phyloP scores from a whole-genome alignment of 2,329 filamentous ascomycete species.

The Claviceps fusiformis region DNA sequence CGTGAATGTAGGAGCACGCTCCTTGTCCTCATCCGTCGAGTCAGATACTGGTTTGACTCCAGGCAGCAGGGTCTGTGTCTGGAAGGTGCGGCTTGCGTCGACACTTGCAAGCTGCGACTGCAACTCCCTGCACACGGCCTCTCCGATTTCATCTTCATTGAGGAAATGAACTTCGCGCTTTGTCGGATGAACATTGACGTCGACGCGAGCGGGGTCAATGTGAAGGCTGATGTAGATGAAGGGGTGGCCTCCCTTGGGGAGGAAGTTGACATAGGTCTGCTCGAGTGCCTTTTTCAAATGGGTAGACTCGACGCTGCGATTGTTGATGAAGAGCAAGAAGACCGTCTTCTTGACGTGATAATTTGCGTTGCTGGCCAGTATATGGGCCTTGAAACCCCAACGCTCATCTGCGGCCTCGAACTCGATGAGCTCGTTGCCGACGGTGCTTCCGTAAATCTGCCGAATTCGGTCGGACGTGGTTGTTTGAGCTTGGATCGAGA shows the following conservation, averaged over 20 bases:
- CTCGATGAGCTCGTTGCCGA: constrained; percentile 78
- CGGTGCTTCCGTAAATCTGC: constrained; percentile 69
- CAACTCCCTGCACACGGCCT: constrained; percentile 70
- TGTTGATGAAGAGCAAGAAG: constrained; percentile 88
- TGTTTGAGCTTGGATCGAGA: constrained; percentile 64
- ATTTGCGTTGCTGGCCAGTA: constrained; percentile 83
- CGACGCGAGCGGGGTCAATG: constrained; percentile 81
- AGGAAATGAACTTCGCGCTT: constrained; percentile 95
- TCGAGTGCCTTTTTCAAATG: constrained; percentile 82
- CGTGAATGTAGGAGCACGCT: constrained; percentile 19
- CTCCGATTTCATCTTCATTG: constrained; percentile 92
- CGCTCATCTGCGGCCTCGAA: constrained; percentile 59
- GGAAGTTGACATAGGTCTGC: constrained; percentile 72
- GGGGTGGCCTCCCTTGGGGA: constrained; percentile 88
- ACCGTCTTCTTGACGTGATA: constrained; percentile 85
- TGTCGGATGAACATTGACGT: constrained; percentile 95
- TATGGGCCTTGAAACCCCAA: constrained; percentile 73
- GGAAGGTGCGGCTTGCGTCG: constrained; percentile 86
- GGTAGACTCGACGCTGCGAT: constrained; percentile 81
- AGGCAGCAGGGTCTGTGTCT: constrained; percentile 81
- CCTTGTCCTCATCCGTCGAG: constrained; percentile 15
- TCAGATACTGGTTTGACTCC: constrained; percentile 32
- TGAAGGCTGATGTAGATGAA: constrained; percentile 88
- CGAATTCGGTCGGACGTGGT: constrained; percentile 71
- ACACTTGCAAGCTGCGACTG: constrained; percentile 68